Evolutionary conservation across 139 green algal genomes (phyloP), one percentile per base, ranked within the genome.

Genomic region (Axilococcus clingmanii): DNA sequence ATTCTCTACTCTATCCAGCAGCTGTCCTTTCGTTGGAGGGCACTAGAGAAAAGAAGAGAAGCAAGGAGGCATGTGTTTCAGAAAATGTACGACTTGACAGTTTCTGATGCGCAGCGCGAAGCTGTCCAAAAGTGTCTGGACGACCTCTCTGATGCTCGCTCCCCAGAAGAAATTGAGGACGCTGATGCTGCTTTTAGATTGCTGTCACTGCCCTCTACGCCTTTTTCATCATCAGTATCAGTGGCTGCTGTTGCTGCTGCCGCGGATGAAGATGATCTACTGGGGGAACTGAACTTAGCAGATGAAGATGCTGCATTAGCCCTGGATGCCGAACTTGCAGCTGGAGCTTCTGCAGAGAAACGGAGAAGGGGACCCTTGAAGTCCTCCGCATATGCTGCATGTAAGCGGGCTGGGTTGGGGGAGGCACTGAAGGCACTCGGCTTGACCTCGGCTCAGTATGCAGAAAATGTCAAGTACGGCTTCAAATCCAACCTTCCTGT

Each of bases 1-100:
- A 59, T 81, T 31, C 63, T 94, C 52, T 87, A 70, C 57, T 59
- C 42, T 5, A 65, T 86, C 31, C 54, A 75, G 15, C 42, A 46
- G 34, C 27, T 63, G 33, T 61, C 51, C 5, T 44, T 62, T 23
- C 42, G 45, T 20, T 80, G 63, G 63, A 44, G 51, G 3, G 52
- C 61, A 15, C 48, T 81, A 44, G 44, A 71, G 44, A 36, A 43
- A 31, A 51, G 55, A 15, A 48, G 37, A 19, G 58, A 38, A 16
- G 41, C 40, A 14, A 33, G 53, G 12, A 25, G 32, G 27, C 17
- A 43, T n/a, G 20, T 22, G 25, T 27, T 35, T 27, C 29, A 15
- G 15, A 12, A 31, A 15, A 23, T 19, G 3, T 19, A 17, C 15
- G 23, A 55, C 31, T 58, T 54, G 24, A 63, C 57, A 11, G 61